These are phyloP conservation scores for Claviceps quebecensis DNA, from an alignment of 2,329 filamentous ascomycete species.

Conservation along the genomic window DNA sequence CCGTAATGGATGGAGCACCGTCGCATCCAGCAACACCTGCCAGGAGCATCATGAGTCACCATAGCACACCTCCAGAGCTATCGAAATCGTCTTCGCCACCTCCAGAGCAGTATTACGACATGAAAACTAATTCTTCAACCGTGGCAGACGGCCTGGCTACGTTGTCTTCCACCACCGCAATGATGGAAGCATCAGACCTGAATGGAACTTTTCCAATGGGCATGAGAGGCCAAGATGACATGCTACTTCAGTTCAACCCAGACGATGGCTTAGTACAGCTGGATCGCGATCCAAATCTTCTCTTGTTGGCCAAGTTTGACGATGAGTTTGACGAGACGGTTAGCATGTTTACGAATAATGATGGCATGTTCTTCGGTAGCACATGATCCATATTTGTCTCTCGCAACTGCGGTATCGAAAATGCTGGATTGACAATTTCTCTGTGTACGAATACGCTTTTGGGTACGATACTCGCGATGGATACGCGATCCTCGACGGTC, in stretches of 20 bases:
- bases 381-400: slow-evolving; percentile 10
- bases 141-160: slow-evolving; percentile 17
- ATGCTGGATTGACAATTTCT: slow-evolving; percentile 3
- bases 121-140: slow-evolving; percentile 25
- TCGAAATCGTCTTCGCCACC: slow-evolving; percentile 47
- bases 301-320: slow-evolving; percentile 39
- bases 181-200: slow-evolving; percentile 20
- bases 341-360: slow-evolving; percentile 36
- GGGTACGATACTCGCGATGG: neutral
- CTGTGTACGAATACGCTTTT: slow-evolving; percentile 6
- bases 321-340: slow-evolving; percentile 36
- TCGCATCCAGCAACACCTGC: slow-evolving; percentile 32
- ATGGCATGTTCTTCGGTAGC: slow-evolving; percentile 38
- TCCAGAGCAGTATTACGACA: slow-evolving; percentile 32
- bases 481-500: neutral
- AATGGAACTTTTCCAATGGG: slow-evolving; percentile 18
- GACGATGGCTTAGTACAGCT: slow-evolving; percentile 29
- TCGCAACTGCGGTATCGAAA: slow-evolving; percentile 1
- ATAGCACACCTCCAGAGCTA: slow-evolving; percentile 44
- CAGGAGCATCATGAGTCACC: slow-evolving; percentile 36
- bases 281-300: slow-evolving; percentile 32
- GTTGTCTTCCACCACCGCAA: slow-evolving; percentile 17
- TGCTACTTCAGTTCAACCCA: slow-evolving; percentile 28
- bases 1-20: slow-evolving; percentile 23
- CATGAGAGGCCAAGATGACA: slow-evolving; percentile 28